A percentile compares a stretch with the other conserved stretches of the same genome.
These are phyloP conservation scores for Fusarium piperis DNA, from an alignment of 2,329 filamentous ascomycete species.

Conservation along the genomic window DNA sequence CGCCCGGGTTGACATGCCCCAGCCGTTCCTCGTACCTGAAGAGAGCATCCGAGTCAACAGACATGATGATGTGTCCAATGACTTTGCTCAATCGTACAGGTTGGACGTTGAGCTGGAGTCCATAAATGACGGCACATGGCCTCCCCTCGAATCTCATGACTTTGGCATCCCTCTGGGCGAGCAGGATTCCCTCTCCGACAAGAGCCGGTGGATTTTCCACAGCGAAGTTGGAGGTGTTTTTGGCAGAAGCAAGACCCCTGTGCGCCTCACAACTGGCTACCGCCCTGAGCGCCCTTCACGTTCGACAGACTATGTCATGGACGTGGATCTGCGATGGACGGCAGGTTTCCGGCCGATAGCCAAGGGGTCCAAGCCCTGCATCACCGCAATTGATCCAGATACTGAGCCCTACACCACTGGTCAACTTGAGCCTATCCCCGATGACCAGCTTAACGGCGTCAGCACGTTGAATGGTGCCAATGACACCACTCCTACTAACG, in stretches of 20 bases:
- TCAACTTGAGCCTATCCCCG: conserved; percentile 32
- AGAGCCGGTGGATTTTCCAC: conserved; percentile 51
- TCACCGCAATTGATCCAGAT: conserved; percentile 53
- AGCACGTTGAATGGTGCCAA: conserved; percentile 26
- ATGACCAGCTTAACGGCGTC: conserved; percentile 28
- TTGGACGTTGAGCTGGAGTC: conserved; percentile 64
- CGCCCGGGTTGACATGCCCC: conserved; percentile 58
- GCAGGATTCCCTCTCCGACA: conserved; percentile 29
- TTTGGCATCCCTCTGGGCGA: conserved; percentile 41
- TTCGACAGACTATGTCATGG: conserved; percentile 58
- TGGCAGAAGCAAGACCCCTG: conserved; percentile 51
- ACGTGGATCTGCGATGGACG: conserved; percentile 60
- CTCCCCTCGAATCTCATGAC: conserved; percentile 56
- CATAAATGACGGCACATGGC: conserved; percentile 61
- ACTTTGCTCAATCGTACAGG: conserved; percentile 60
- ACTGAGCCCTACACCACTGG: conserved; percentile 38
- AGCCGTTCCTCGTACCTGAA: conserved; percentile 62
- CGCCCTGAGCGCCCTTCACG: conserved; percentile 34
- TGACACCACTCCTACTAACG: conserved; percentile 1
- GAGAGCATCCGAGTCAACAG: conserved; percentile 62
- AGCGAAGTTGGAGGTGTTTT: conserved; percentile 55
- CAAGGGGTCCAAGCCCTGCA: conserved; percentile 56
- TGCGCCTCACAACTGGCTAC: conserved; percentile 43
- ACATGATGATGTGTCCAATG: conserved; percentile 57
- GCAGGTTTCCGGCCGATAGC: conserved; percentile 52